Evolutionary conservation across 2,329 filamentous ascomycete species (phyloP).

Genomic region (Mycocentrospora acerina): DNA sequence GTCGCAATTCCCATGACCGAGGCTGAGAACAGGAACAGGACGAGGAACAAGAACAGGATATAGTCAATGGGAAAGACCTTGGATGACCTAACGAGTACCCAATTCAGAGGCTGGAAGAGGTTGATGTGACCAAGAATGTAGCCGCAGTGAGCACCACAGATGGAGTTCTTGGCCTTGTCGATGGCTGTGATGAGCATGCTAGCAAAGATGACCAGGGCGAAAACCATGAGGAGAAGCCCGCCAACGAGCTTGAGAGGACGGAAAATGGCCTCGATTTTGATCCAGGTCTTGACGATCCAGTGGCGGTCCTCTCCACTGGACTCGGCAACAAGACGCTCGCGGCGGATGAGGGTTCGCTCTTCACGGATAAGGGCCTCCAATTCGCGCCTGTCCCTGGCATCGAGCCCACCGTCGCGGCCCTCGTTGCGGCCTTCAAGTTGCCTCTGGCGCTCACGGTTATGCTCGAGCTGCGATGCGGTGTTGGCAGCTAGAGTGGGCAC

Average conservation of each 20-base stretch:
- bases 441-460: conserved; percentile 87
- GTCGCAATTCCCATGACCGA: conserved; percentile 83
- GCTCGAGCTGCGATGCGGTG: conserved; percentile 77
- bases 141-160: conserved; percentile 87
- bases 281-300: conserved; percentile 72
- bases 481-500: conserved; percentile 75
- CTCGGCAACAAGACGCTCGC: conserved; percentile 83
- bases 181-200: conserved; percentile 95
- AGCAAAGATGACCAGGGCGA: conserved; percentile 76
- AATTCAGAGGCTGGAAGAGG: conserved; percentile 94
- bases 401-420: conserved; percentile 72
- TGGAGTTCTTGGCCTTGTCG: conserved; percentile 93
- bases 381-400: conserved; percentile 84
- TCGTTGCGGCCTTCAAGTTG: conserved; percentile 85
- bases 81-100: conserved; percentile 77
- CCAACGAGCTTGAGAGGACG: conserved; percentile 86
- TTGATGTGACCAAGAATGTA: conserved; percentile 88
- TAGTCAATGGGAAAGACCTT: conserved; percentile 91
- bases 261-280: conserved; percentile 78
- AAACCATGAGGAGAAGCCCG: conserved; percentile 73
- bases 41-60: conserved; percentile 78
- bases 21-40: conserved; percentile 84
- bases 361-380: conserved; percentile 84
- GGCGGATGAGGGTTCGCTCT: conserved; percentile 86
- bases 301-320: conserved; percentile 75